Evolutionary conservation across 352 stramenopile genomes (phyloP).

Genomic region (Globisporangium carolinianum): DNA sequence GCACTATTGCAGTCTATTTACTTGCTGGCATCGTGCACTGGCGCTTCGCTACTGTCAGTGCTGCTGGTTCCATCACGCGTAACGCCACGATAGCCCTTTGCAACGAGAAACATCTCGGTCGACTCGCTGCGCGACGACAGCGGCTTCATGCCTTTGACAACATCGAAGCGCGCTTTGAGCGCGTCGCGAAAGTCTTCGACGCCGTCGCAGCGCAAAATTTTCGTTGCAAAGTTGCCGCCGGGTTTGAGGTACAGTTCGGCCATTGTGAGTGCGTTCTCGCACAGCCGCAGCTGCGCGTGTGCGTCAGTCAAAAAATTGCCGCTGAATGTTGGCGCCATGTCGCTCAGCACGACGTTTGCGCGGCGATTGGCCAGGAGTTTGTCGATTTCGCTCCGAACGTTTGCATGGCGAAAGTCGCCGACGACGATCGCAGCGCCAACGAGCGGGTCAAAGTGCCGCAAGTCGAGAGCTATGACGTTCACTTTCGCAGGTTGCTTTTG

Average conservation of each 20-base stretch:
- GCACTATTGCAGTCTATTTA: background rate
- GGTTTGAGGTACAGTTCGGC: conserved; percentile 73
- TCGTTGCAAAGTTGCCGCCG: conserved; percentile 73
- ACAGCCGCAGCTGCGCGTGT: conserved; percentile 75
- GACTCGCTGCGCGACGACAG: conserved; percentile 72
- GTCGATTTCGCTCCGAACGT: conserved; percentile 49
- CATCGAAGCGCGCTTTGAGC: conserved; percentile 61
- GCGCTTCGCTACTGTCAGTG: too few relatives aligned
- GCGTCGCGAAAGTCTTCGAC: conserved; percentile 69
- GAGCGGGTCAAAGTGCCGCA: conserved; percentile 64
- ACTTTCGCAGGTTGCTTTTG: conserved; percentile 9
- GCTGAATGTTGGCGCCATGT: conserved; percentile 85
- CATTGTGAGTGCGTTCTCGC: conserved; percentile 82
- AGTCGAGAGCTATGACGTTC: conserved; percentile 70
- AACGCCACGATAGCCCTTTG: conserved; percentile 51
- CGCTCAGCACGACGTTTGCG: conserved; percentile 78
- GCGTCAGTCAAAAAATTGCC: conserved; percentile 72
- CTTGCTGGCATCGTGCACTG: background rate
- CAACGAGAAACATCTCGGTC: conserved; percentile 81
- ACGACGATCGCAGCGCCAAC: conserved; percentile 61
- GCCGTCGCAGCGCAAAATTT: conserved; percentile 73
- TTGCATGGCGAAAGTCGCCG: conserved; percentile 73
- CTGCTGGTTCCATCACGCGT: background rate
- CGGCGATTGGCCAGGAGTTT: conserved; percentile 33
- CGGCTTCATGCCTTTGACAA: conserved; percentile 79